Percentiles rank a stretch among this genome's conserved stretches.
phyloP scores from a whole-genome alignment of 2,329 filamentous ascomycete genomes.

The Diaporthe longicolla region DNA sequence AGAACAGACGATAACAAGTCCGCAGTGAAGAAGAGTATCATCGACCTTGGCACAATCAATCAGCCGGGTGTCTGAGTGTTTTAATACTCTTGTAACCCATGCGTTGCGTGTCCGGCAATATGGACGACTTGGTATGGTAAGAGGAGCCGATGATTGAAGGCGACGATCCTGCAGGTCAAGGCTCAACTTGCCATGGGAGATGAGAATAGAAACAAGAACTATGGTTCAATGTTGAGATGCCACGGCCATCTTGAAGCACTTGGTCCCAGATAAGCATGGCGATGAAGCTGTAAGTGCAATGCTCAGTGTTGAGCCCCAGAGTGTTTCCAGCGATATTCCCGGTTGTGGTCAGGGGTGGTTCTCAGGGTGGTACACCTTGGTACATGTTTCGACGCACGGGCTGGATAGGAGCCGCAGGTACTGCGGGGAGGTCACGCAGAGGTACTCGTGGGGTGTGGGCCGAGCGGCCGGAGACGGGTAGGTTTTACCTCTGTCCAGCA shows the following conservation, averaged over 20 bases:
- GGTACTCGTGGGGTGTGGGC: constrained; percentile 21
- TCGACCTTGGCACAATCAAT: constrained; percentile 31
- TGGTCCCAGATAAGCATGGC: constrained; percentile 32
- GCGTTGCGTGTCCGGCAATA: constrained; percentile 3
- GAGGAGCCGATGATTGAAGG: constrained; percentile 34
- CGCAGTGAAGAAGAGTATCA: constrained; percentile 26
- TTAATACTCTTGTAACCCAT: constrained; percentile 33
- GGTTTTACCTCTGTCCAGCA: constrained; percentile 34
- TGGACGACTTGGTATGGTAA: constrained; percentile 34
- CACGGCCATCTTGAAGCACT: constrained; percentile 38
- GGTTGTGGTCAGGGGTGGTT: constrained; percentile 22
- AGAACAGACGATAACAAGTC: constrained; percentile 28
- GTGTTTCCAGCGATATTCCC: constrained; percentile 34
- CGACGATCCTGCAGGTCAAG: constrained; percentile 38
- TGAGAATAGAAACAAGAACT: constrained; percentile 37
- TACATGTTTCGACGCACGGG: constrained; percentile 31
- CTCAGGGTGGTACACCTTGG: constrained; percentile 2
- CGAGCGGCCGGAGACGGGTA: constrained; percentile 25
- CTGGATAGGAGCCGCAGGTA: background rate
- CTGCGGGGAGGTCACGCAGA: constrained; percentile 22
- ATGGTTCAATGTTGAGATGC: constrained; percentile 37
- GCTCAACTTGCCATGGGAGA: constrained; percentile 33
- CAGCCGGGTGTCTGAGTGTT: constrained; percentile 26
- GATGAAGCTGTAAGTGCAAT: constrained; percentile 36
- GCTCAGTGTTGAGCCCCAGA: constrained; percentile 21